Conservation (phyloP, 148 eudicot species). For the Heliosperma pusillum region DNA sequence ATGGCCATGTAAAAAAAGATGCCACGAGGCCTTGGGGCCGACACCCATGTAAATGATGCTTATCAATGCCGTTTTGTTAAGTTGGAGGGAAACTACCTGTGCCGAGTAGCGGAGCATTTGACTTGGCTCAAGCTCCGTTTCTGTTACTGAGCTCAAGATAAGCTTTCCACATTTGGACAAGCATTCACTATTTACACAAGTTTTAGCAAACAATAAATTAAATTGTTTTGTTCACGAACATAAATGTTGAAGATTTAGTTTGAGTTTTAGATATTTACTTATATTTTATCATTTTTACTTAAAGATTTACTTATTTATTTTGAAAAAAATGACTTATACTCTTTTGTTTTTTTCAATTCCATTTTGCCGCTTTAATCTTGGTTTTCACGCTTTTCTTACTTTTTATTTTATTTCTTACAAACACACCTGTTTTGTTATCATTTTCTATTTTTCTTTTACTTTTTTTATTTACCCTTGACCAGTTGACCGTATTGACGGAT, state of each 20-base stretch:
- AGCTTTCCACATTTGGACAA: neutral
- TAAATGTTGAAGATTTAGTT: neutral
- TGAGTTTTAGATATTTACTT: too few species aligned
- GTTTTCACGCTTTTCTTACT: too few species aligned
- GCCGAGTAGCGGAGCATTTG: neutral
- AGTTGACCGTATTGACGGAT: too few species aligned
- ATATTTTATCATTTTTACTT: too few species aligned
- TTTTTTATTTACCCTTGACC: too few species aligned
- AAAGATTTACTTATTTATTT: too few species aligned
- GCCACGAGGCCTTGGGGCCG: neutral
- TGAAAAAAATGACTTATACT: too few species aligned
- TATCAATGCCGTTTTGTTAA: neutral
- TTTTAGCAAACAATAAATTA: neutral
- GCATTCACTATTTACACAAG: neutral
- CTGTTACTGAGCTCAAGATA: neutral
- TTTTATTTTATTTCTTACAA: too few species aligned
- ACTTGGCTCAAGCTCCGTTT: neutral
- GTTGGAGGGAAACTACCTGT: neutral
- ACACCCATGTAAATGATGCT: neutral
- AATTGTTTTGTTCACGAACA: neutral
- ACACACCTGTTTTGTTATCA: too few species aligned
- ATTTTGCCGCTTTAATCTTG: too few species aligned
- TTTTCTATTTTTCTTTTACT: too few species aligned
- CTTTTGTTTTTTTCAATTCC: too few species aligned
- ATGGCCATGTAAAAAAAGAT: neutral